Evolutionary conservation across 805 yeast genomes (phyloP).

Genomic region (Yarrowia sp.): DNA sequence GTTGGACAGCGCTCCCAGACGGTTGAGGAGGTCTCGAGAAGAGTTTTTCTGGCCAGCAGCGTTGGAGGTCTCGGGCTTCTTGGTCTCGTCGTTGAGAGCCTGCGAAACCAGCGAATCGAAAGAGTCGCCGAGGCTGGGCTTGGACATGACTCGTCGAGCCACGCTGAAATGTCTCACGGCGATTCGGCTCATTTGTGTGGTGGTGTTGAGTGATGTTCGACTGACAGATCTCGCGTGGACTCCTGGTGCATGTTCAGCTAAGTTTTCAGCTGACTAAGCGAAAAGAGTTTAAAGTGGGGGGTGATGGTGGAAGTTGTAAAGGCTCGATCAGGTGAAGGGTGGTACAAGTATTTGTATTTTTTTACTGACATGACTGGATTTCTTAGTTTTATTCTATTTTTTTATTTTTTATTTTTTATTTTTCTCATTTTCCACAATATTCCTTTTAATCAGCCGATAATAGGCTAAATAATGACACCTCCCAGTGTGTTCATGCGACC

Average conservation of each 20-base stretch:
- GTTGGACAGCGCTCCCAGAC: slow-evolving; percentile 36
- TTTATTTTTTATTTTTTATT: too few relatives aligned
- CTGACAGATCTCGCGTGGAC: slow-evolving; percentile 23
- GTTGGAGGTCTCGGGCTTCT: not conserved
- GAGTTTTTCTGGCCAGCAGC: slow-evolving; percentile 9
- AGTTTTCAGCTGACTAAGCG: slow-evolving; percentile 21
- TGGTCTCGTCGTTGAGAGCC: slow-evolving; percentile 34
- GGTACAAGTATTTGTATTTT: too few relatives aligned
- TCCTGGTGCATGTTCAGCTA: not conserved
- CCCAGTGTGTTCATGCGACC: too few relatives aligned
- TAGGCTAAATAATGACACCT: too few relatives aligned
- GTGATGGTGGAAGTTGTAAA: not conserved
- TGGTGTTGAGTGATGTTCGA: not conserved
- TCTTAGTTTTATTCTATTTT: too few relatives aligned
- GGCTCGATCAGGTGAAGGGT: too few relatives aligned
- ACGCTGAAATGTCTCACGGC: slow-evolving; percentile 32
- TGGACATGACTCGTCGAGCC: slow-evolving; percentile 34
- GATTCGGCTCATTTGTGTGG: slow-evolving; percentile 29
- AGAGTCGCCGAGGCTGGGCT: slow-evolving; percentile 23
- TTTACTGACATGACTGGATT: too few relatives aligned
- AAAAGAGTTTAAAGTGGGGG: not conserved
- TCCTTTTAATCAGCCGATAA: too few relatives aligned
- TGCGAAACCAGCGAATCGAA: slow-evolving; percentile 32
- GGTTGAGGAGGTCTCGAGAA: slow-evolving; percentile 31
- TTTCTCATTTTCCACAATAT: too few relatives aligned